Percentiles rank a stretch among this genome's conserved stretches.
Conservation (phyloP, 352 stramenopile genomes). For the Globisporangium spinosum region DNA sequence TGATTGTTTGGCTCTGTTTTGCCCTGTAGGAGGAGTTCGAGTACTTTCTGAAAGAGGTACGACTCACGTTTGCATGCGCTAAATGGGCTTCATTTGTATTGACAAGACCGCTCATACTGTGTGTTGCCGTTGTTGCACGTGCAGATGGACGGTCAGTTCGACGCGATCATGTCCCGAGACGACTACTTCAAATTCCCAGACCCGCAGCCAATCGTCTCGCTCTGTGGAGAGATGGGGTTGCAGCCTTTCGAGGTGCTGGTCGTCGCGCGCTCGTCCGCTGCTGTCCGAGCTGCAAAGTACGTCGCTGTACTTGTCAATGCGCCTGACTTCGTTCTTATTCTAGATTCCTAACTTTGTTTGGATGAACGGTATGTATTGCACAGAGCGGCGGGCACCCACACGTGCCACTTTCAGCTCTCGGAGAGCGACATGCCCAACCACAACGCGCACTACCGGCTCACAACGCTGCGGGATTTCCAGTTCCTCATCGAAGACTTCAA, state of each 20-base stretch:
- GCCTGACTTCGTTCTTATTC: too few relatives aligned
- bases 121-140: neutral
- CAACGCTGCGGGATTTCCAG: conserved; percentile 54
- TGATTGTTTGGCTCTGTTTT: neutral
- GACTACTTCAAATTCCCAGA: conserved; percentile 49
- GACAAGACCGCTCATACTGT: neutral
- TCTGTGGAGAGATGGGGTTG: conserved; percentile 55
- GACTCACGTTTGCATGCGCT: neutral
- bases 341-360: neutral
- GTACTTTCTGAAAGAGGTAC: conserved; percentile 67
- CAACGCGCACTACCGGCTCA: conserved; percentile 68
- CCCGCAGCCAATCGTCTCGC: conserved; percentile 35
- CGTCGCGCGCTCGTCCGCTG: conserved; percentile 46
- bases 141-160: conserved; percentile 68
- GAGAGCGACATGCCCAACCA: conserved; percentile 70
- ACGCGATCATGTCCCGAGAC: conserved; percentile 44
- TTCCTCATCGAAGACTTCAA: conserved; percentile 75
- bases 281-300: conserved; percentile 65
- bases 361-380: neutral
- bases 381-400: conserved; percentile 51
- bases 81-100: neutral
- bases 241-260: conserved; percentile 51
- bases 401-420: conserved; percentile 64
- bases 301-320: neutral
- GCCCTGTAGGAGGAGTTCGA: conserved; percentile 52